A percentile compares a stretch with the other conserved stretches of the same genome.
Conservation (phyloP, 1,284 basidiomycete species). For the Cutaneotrichosporon mucoides region DNA sequence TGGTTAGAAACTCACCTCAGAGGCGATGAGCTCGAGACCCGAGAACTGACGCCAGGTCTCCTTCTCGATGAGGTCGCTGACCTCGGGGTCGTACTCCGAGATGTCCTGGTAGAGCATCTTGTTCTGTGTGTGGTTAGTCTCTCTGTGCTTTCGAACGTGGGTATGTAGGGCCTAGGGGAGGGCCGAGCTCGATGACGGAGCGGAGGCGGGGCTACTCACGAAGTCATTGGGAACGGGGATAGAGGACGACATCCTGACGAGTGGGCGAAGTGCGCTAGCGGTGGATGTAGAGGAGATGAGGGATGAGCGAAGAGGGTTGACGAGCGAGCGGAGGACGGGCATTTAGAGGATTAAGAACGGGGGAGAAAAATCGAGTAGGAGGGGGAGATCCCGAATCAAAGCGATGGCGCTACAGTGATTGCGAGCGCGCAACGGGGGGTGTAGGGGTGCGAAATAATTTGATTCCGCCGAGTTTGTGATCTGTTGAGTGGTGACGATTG, state of each 20-base stretch:
- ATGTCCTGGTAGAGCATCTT: slow-evolving; percentile 82
- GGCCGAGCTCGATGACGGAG: neutral
- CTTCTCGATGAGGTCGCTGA: slow-evolving; percentile 97
- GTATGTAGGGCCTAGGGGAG: neutral
- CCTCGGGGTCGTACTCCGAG: slow-evolving; percentile 85
- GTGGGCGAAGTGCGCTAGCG: slow-evolving; percentile 19
- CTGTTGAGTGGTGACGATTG: neutral
- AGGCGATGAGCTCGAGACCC: slow-evolving; percentile 67
- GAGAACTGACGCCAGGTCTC: slow-evolving; percentile 98
- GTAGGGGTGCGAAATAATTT: neutral
- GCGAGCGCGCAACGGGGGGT: too few species aligned
- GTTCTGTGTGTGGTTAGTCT: slow-evolving; percentile 59
- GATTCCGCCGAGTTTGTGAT: neutral
- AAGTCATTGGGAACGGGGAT: slow-evolving; percentile 53
- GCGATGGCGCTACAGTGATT: neutral
- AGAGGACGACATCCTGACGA: slow-evolving; percentile 48
- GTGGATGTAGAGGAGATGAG: slow-evolving; percentile 23
- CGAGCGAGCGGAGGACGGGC: slow-evolving; percentile 21
- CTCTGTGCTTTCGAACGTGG: neutral
- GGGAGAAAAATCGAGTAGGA: slow-evolving; percentile 15
- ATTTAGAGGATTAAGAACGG: slow-evolving; percentile 22
- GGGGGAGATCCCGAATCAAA: slow-evolving; percentile 2
- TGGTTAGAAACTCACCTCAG: slow-evolving; percentile 37
- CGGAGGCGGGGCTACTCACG: slow-evolving; percentile 34
- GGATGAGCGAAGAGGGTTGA: slow-evolving; percentile 13